Conservation (phyloP, 1,284 basidiomycete species). For the Trametes sp. region DNA sequence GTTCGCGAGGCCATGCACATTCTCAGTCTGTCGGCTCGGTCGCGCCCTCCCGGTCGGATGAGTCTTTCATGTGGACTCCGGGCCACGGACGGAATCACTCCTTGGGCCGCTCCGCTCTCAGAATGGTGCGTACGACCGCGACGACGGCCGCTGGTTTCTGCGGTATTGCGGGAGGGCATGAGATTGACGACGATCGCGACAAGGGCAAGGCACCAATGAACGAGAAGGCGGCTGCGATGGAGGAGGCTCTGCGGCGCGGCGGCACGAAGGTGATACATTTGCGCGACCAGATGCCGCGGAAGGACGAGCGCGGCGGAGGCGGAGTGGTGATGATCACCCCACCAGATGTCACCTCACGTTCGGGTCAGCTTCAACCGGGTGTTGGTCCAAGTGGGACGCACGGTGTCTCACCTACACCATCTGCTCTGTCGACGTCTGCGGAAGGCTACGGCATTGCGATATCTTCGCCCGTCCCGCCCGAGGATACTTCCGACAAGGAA, state of each 20-base stretch:
- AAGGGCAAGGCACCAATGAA: conserved; percentile 39
- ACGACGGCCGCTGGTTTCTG: conserved; percentile 50
- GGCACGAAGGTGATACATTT: conserved; percentile 54
- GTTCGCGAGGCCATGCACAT: conserved; percentile 40
- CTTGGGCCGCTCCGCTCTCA: conserved; percentile 63
- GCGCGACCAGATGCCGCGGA: conserved; percentile 29
- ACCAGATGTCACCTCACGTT: background rate
- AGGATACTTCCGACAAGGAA: conserved; percentile 42
- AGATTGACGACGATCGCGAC: conserved; percentile 25
- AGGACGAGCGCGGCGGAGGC: conserved; percentile 27
- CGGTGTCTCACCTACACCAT: conserved; percentile 43
- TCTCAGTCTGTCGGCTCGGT: conserved; percentile 47
- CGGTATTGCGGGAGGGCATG: conserved; percentile 31
- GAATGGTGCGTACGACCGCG: conserved; percentile 43
- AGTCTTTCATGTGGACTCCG: conserved; percentile 37
- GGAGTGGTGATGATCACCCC: conserved; percentile 34
- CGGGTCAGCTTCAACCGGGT: conserved; percentile 1
- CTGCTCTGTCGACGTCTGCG: conserved; percentile 37
- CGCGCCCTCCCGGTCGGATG: conserved; percentile 44
- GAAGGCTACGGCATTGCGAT: conserved; percentile 71
- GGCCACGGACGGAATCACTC: conserved; percentile 66
- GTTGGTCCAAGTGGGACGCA: conserved; percentile 20
- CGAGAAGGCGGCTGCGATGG: conserved; percentile 48
- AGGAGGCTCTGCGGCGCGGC: conserved; percentile 50
- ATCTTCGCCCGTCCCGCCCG: conserved; percentile 60